Evolutionary conservation across 2,329 filamentous ascomycete species (phyloP).

Genomic region (Coniochaeta sp.): DNA sequence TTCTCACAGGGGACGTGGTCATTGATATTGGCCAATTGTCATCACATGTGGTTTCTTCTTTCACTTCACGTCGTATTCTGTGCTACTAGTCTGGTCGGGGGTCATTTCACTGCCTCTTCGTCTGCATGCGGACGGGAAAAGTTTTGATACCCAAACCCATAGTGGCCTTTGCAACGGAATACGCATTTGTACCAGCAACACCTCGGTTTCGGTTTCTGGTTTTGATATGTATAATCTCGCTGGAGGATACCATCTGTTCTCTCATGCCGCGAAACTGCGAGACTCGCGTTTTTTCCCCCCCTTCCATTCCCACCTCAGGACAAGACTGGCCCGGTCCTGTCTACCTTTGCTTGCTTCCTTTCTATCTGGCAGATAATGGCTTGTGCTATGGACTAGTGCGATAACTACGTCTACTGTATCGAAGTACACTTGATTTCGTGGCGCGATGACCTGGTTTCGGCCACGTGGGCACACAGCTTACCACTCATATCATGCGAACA

Average conservation of each 20-base stretch:
- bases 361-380: slow-evolving; percentile 14
- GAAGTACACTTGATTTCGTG: slow-evolving; percentile 18
- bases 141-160: slow-evolving; percentile 27
- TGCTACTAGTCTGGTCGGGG: slow-evolving; percentile 4
- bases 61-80: slow-evolving; percentile 8
- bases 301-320: not conserved
- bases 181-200: not conserved
- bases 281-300: not conserved
- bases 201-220: not conserved
- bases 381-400: slow-evolving; percentile 21
- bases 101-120: not conserved
- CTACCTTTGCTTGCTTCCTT: slow-evolving; percentile 4
- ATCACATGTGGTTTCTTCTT: slow-evolving; percentile 7
- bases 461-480: not conserved
- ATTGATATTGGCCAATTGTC: not conserved
- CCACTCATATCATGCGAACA: slow-evolving; percentile 7
- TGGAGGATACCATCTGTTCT: slow-evolving; percentile 5
- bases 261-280: no score
- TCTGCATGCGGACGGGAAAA: slow-evolving; percentile 16
- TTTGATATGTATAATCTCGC: slow-evolving; percentile 8
- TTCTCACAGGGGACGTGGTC: slow-evolving; percentile 6
- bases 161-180: slow-evolving; percentile 13
- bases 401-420: slow-evolving; percentile 22
- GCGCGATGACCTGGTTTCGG: slow-evolving; percentile 9
- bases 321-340: not conserved